phyloP scores from a whole-genome alignment of 257 asterid species.

The Oldenlandia corymbosa region DNA sequence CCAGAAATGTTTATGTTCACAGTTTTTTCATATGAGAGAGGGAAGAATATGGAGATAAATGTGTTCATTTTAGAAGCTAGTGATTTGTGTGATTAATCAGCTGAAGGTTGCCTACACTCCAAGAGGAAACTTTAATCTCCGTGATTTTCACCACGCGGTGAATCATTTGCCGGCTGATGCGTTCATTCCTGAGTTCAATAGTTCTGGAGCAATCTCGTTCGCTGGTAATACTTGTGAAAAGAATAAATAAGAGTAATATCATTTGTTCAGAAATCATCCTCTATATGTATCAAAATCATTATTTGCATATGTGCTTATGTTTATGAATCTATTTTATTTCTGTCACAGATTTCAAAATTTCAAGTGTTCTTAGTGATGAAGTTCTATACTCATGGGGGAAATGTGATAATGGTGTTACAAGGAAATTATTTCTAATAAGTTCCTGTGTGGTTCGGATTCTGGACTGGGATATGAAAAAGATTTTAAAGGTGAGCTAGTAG shows the following conservation, averaged over 20 bases:
- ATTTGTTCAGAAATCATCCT: no score
- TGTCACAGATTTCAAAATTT: constrained; percentile 56
- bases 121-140: constrained; percentile 71
- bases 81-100: constrained; percentile 41
- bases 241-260: background rate
- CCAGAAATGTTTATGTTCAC: background rate
- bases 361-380: constrained; percentile 52
- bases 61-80: background rate
- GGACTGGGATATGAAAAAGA: constrained; percentile 50
- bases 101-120: constrained; percentile 86
- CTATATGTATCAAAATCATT: background rate
- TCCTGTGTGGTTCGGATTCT: constrained; percentile 43
- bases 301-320: background rate
- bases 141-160: constrained; percentile 83
- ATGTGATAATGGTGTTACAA: constrained; percentile 34
- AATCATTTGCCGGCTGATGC: constrained; percentile 70
- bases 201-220: constrained; percentile 35
- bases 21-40: constrained; percentile 7
- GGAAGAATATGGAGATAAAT: background rate
- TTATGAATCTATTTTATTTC: constrained; percentile 10
- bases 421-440: constrained; percentile 62
- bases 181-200: constrained; percentile 44
- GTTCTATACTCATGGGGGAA: constrained; percentile 52
- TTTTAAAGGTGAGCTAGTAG: constrained; percentile 60
- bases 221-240: constrained; percentile 26